Conservation (phyloP, 2,329 filamentous ascomycete species). For the Monosporascus sp. region DNA sequence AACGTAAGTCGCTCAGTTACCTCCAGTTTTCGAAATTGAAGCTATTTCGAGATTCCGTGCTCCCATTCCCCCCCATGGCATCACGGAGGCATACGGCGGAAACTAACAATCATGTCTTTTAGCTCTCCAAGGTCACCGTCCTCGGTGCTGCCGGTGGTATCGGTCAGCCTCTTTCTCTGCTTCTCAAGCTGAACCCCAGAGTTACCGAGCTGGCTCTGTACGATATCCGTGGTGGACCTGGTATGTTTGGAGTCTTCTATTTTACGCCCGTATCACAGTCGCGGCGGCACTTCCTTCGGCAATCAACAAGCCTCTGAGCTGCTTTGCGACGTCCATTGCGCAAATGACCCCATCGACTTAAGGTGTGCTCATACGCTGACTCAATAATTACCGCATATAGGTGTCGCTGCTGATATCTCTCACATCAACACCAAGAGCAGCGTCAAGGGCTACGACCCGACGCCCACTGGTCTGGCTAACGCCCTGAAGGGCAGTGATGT, state of each 20-base stretch:
- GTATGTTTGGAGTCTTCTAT: conserved; percentile 48
- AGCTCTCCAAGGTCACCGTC: conserved; percentile 97
- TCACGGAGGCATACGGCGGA: too few relatives aligned
- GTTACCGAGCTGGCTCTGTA: conserved; percentile 94
- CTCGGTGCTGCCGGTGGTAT: conserved; percentile 97
- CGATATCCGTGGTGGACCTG: conserved; percentile 91
- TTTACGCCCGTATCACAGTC: not conserved
- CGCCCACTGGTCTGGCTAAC: conserved; percentile 66
- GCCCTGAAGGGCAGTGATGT: conserved; percentile 86
- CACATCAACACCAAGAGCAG: conserved; percentile 99
- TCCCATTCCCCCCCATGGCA: conserved; percentile 2
- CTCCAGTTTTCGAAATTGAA: not conserved
- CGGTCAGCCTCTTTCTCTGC: conserved; percentile 93
- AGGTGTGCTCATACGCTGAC: conserved; percentile 1
- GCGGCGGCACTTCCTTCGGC: not conserved
- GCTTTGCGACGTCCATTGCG: conserved; percentile 5
- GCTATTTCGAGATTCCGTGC: not conserved
- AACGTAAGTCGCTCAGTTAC: conserved; percentile 50
- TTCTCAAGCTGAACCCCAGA: conserved; percentile 97
- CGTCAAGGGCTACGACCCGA: conserved; percentile 84
- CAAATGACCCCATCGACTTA: conserved; percentile 1
- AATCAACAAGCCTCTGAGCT: conserved; percentile 15
- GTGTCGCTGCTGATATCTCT: conserved; percentile 95
- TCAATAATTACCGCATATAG: conserved; percentile 38
- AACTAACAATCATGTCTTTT: conserved; percentile 8